Evolutionary conservation across 2,329 filamentous ascomycete species (phyloP).

Genomic region (Rhynchosporium graminicola): DNA sequence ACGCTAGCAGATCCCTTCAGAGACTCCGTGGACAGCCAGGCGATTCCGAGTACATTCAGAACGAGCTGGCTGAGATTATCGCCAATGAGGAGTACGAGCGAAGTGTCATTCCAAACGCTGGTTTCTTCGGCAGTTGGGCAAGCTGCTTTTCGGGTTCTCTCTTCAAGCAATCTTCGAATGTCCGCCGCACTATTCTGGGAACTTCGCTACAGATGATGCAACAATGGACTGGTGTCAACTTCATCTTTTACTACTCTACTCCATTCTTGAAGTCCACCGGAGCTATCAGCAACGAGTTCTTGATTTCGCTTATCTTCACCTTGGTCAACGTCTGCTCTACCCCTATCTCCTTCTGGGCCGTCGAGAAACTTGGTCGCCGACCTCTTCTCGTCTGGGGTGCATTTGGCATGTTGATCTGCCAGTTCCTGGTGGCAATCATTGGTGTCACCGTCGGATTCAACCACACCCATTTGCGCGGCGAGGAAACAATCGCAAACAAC

Average conservation of each 20-base stretch:
- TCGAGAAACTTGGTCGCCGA: slow-evolving; percentile 81
- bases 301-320: slow-evolving; percentile 83
- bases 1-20: slow-evolving; percentile 62
- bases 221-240: slow-evolving; percentile 79
- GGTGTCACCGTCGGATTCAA: slow-evolving; percentile 58
- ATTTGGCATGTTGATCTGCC: slow-evolving; percentile 78
- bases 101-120: slow-evolving; percentile 62
- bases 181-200: slow-evolving; percentile 70
- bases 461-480: slow-evolving; percentile 13
- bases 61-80: slow-evolving; percentile 81
- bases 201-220: slow-evolving; percentile 80
- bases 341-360: slow-evolving; percentile 82
- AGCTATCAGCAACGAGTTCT: slow-evolving; percentile 75
- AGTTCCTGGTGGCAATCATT: slow-evolving; percentile 82
- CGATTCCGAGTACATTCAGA: slow-evolving; percentile 73
- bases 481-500: slow-evolving; percentile 52
- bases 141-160: slow-evolving; percentile 68
- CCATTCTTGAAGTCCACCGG: slow-evolving; percentile 80
- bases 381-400: slow-evolving; percentile 78
- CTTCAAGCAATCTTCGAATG: slow-evolving; percentile 57
- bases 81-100: slow-evolving; percentile 89
- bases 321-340: slow-evolving; percentile 87
- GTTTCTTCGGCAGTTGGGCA: slow-evolving; percentile 69
- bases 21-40: slow-evolving; percentile 72
- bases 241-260: slow-evolving; percentile 86